Evolutionary conservation across 2,329 filamentous ascomycete species (phyloP), one percentile per base, ranked within the genome.

Genomic region (Aspergillus arachidicola): DNA sequence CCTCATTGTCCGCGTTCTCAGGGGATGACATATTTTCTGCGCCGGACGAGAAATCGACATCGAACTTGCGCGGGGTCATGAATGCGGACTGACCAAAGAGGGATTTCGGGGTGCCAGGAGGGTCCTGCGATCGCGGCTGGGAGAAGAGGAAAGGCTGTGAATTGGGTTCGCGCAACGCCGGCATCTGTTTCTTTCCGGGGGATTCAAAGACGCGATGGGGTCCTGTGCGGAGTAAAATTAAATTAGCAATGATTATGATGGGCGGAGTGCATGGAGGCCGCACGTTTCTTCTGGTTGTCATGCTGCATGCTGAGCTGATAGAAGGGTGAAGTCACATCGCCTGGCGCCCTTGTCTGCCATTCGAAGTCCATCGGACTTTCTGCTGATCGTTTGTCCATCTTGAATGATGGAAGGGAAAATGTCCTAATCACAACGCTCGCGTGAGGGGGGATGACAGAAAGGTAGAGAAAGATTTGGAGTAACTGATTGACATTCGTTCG

Each of bases 321-420:
- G 63, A 83, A 84, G 6, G 80, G 81, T 21, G 82, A 84, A 19
- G 76, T 79, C 43, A 73, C 71, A 68, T 82, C 80, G 21, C 78
- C 75, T n/a, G 81, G 80, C 11, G 77, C 79, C 54, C 74, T 73
- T 19, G 74, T 76, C 69, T 83, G 79, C 80, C 80, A 83, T 72
- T 82, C 78, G 69, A 82, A 83, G 74, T 84, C 82, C 82, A 84
- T 84, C 23, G 81, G 81, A 73, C 78, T 80, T 63, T 83, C 82
- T 53, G 75, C 75, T 16, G 79, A 73, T 55, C 80, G 73, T 63
- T 72, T 76, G 38, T 77, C 73, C 75, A 78, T 81, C 61, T 55
- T 74, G 61, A 51, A 32, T 14, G 50, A 58, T 62, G 38, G 58
- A 64, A 59, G 67, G 68, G 57, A 68, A 65, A 67, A 68, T 67